Conservation (phyloP, 768 basidiomycete genomes). For the Pulveroboletus sp. region DNA sequence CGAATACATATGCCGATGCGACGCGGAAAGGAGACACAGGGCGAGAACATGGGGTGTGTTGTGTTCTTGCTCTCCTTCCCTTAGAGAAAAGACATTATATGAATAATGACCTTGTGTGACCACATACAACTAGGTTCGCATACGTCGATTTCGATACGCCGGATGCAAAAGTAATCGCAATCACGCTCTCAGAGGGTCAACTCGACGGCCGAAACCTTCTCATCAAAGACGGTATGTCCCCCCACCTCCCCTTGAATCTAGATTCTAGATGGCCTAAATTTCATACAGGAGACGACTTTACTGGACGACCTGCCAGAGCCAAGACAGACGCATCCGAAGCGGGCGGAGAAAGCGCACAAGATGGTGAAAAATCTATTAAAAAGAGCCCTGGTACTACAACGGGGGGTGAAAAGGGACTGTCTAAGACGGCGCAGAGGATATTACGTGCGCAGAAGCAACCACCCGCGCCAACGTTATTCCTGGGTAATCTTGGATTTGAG, state of each 20-base stretch:
- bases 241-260: not conserved
- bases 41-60: slow-evolving; percentile 78
- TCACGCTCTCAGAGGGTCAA: slow-evolving; percentile 76
- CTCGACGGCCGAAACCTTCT: slow-evolving; percentile 84
- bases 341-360: slow-evolving; percentile 13
- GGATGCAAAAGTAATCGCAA: slow-evolving; percentile 72
- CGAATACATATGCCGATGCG: slow-evolving; percentile 87
- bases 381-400: slow-evolving; percentile 27
- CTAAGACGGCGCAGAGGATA: slow-evolving; percentile 78
- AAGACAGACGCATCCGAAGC: slow-evolving; percentile 32
- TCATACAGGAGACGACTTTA: slow-evolving; percentile 65
- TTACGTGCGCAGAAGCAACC: slow-evolving; percentile 77
- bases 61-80: slow-evolving; percentile 9
- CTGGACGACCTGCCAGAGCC: slow-evolving; percentile 56
- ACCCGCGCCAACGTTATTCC: slow-evolving; percentile 81
- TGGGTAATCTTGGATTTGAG: slow-evolving; percentile 92
- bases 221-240: slow-evolving; percentile 81
- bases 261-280: too few species aligned
- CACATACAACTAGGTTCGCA: slow-evolving; percentile 66
- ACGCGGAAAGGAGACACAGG: slow-evolving; percentile 46
- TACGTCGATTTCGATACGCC: slow-evolving; percentile 90
- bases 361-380: slow-evolving; percentile 20
- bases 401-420: slow-evolving; percentile 29
- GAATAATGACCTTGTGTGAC: too few species aligned
- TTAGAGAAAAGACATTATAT: too few species aligned